A percentile compares a stretch with the other conserved stretches of the same genome.
phyloP scores from a whole-genome alignment of 176 grass and related monocot genomes.

The Calamus simplicifolius region DNA sequence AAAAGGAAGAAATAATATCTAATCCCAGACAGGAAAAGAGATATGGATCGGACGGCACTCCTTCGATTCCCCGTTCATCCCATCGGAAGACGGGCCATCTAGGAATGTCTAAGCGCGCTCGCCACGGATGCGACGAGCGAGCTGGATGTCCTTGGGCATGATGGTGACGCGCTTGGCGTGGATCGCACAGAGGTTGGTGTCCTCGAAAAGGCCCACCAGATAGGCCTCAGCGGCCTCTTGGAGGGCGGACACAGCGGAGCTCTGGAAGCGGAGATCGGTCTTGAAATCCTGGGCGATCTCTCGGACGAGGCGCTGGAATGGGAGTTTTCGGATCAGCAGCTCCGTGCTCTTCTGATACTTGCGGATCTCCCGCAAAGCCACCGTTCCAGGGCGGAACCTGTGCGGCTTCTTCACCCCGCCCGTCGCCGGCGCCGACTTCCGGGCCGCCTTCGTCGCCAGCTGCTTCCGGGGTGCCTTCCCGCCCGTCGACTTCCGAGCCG shows the following conservation, averaged over 20 bases:
- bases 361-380: slow-evolving; percentile 15
- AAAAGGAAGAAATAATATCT: too few species aligned
- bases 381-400: slow-evolving; percentile 9
- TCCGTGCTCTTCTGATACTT: slow-evolving; percentile 21
- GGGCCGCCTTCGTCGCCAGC: slow-evolving; percentile 14
- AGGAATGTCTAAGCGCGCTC: slow-evolving; percentile 1
- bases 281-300: slow-evolving; percentile 19
- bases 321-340: slow-evolving; percentile 14
- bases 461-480: slow-evolving; percentile 15
- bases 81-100: too few species aligned
- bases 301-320: slow-evolving; percentile 10
- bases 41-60: too few species aligned
- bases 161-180: slow-evolving; percentile 21
- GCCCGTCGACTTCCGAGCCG: slow-evolving; percentile 6
- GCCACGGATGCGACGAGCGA: slow-evolving; percentile 13
- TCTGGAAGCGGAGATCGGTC: slow-evolving; percentile 16
- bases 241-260: slow-evolving; percentile 7
- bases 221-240: slow-evolving; percentile 15
- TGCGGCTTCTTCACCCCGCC: slow-evolving; percentile 18
- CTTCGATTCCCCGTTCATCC: too few species aligned
- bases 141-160: slow-evolving; percentile 26
- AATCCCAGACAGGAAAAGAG: too few species aligned
- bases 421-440: slow-evolving; percentile 10
- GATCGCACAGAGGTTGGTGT: slow-evolving; percentile 19
- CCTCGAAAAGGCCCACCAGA: slow-evolving; percentile 17